These are phyloP conservation scores for Suillus subluteus DNA, from an alignment of 768 basidiomycete genomes.

Conservation along the genomic window DNA sequence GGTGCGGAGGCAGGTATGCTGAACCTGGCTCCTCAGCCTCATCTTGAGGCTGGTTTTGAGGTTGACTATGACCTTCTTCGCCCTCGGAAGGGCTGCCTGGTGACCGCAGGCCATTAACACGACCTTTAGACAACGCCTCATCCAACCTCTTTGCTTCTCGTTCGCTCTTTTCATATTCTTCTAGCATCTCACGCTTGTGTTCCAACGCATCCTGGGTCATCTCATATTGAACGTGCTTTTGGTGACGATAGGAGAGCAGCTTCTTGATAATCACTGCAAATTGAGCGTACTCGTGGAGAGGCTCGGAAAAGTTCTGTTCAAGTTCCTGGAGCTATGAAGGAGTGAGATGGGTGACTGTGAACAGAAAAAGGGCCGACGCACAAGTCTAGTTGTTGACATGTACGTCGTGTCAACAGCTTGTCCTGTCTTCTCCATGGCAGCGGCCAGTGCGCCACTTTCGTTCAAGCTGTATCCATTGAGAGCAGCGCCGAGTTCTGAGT, in stretches of 20 bases:
- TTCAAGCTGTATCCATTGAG: slow-evolving; percentile 94
- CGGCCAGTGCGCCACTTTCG: slow-evolving; percentile 72
- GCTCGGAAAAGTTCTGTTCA: slow-evolving; percentile 95
- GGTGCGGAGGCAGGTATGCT: slow-evolving; percentile 71
- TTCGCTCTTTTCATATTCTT: slow-evolving; percentile 92
- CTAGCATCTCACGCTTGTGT: slow-evolving; percentile 79
- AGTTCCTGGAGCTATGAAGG: slow-evolving; percentile 80
- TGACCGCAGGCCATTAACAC: slow-evolving; percentile 34
- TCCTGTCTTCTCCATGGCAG: slow-evolving; percentile 93
- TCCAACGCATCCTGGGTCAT: slow-evolving; percentile 94
- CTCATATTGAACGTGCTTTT: slow-evolving; percentile 97
- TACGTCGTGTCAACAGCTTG: slow-evolving; percentile 96
- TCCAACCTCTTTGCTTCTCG: slow-evolving; percentile 87
- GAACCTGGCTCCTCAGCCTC: slow-evolving; percentile 49
- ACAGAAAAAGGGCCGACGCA: slow-evolving; percentile 39
- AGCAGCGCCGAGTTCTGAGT: slow-evolving; percentile 88
- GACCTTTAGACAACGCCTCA: slow-evolving; percentile 76
- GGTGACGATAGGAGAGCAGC: slow-evolving; percentile 91
- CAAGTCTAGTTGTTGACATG: slow-evolving; percentile 88
- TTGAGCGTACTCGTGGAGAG: slow-evolving; percentile 93
- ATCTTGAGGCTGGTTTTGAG: slow-evolving; percentile 24
- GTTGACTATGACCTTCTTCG: slow-evolving; percentile 25
- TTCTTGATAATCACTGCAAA: slow-evolving; percentile 95
- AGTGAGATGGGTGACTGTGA: not conserved
- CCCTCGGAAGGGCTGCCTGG: slow-evolving; percentile 32